Conservation (phyloP, 352 stramenopile genomes). For the Globisporangium solare region DNA sequence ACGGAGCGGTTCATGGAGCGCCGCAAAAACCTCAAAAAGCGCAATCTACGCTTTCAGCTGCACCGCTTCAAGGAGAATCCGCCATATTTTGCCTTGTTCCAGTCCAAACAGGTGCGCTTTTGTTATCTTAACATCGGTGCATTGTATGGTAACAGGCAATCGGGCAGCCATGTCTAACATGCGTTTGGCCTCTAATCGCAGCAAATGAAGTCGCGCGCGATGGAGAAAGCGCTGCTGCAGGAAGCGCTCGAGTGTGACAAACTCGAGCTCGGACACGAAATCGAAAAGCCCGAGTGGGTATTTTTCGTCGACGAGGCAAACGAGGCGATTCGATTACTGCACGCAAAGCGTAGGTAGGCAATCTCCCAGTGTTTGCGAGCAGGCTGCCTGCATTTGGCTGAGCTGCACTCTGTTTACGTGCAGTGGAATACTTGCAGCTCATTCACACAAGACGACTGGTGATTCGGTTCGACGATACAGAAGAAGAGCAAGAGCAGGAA, state of each 20-base stretch:
- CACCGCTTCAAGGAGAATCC: slow-evolving; percentile 33
- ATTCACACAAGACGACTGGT: slow-evolving; percentile 74
- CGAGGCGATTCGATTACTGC: slow-evolving; percentile 54
- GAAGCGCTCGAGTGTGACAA: slow-evolving; percentile 36
- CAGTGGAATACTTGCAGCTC: slow-evolving; percentile 80
- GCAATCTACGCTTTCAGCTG: slow-evolving; percentile 57
- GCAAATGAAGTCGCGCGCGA: slow-evolving; percentile 42
- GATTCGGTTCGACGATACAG: slow-evolving; percentile 74
- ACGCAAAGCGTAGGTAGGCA: slow-evolving; percentile 54
- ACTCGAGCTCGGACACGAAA: slow-evolving; percentile 24
- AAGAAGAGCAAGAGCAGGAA: slow-evolving; percentile 63
- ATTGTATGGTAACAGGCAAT: too few species aligned
- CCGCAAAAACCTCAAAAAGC: slow-evolving; percentile 41
- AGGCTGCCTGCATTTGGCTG: background rate
- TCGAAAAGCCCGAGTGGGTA: slow-evolving; percentile 54
- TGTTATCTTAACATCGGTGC: background rate
- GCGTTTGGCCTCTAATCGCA: slow-evolving; percentile 8
- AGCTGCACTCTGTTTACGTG: background rate
- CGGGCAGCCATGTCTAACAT: background rate
- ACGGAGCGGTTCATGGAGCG: slow-evolving; percentile 41
- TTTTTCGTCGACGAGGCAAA: slow-evolving; percentile 58
- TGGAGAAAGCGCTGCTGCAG: slow-evolving; percentile 64
- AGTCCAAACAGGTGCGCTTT: slow-evolving; percentile 40
- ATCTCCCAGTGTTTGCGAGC: background rate
- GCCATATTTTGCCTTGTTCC: slow-evolving; percentile 42